Percentiles rank a stretch among this genome's conserved stretches.
Evolutionary conservation across 2,329 filamentous ascomycete genomes (phyloP).

Genomic region (Talaromyces islandicus): DNA sequence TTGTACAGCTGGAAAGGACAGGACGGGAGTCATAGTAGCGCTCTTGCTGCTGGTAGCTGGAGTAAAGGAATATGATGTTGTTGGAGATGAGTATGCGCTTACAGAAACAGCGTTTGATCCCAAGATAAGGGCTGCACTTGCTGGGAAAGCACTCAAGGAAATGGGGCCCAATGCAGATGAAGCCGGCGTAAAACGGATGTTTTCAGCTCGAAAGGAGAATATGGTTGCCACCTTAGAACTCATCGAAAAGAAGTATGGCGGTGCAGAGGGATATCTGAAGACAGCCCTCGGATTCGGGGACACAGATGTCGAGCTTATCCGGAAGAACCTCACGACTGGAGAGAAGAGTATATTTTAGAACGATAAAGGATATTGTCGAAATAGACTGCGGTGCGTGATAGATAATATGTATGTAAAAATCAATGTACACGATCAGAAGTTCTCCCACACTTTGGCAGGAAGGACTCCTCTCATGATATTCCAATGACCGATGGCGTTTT

Average conservation of each 20-base stretch:
- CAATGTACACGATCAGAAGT: slow-evolving; percentile 54
- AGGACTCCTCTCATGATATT: slow-evolving; percentile 80
- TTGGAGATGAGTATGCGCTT: slow-evolving; percentile 53
- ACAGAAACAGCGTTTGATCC: slow-evolving; percentile 28
- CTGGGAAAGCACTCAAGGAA: slow-evolving; percentile 29
- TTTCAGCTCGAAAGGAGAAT: slow-evolving; percentile 42
- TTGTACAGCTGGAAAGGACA: slow-evolving; percentile 72
- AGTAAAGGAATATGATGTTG: slow-evolving; percentile 54
- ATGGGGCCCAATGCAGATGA: slow-evolving; percentile 47
- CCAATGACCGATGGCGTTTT: slow-evolving; percentile 83
- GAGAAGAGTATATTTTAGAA: slow-evolving; percentile 11
- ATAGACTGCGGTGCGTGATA: neutral
- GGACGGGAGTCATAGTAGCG: slow-evolving; percentile 65
- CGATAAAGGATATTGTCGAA: neutral
- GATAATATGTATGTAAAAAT: neutral
- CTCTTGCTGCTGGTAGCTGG: slow-evolving; percentile 60
- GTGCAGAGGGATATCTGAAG: slow-evolving; percentile 58
- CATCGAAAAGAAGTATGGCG: slow-evolving; percentile 56
- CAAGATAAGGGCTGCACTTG: slow-evolving; percentile 45
- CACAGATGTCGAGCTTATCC: slow-evolving; percentile 46
- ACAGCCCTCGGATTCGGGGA: slow-evolving; percentile 53
- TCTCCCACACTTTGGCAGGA: slow-evolving; percentile 74
- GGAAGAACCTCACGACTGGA: slow-evolving; percentile 43
- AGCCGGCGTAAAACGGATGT: slow-evolving; percentile 40
- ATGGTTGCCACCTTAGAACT: slow-evolving; percentile 49